Percentiles rank a stretch among this genome's conserved stretches.
phyloP scores from a whole-genome alignment of 2,329 filamentous ascomycete genomes.

The Apiospora pterosperma region DNA sequence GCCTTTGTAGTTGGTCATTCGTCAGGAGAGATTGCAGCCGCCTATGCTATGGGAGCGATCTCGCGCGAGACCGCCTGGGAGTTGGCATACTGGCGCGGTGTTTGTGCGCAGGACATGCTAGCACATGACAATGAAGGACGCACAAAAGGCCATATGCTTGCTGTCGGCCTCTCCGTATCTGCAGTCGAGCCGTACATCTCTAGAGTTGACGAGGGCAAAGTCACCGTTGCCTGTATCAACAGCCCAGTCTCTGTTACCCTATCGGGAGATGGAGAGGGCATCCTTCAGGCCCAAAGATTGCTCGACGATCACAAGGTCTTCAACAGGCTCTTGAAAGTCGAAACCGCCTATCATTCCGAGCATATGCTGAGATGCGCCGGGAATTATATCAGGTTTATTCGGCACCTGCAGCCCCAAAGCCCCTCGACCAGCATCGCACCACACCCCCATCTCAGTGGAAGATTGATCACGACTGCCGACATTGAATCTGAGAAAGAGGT shows the following conservation, averaged over 20 bases:
- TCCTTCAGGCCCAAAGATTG: constrained; percentile 11
- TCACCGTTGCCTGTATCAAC: constrained; percentile 19
- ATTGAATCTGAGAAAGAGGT: not conserved
- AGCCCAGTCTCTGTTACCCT: constrained; percentile 19
- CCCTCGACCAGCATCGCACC: constrained; percentile 8
- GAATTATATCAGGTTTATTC: constrained; percentile 20
- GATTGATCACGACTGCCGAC: constrained; percentile 5
- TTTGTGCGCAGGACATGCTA: constrained; percentile 11
- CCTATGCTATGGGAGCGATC: constrained; percentile 24
- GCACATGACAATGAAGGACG: not conserved
- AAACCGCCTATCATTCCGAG: constrained; percentile 26
- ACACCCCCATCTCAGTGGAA: constrained; percentile 13
- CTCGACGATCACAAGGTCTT: constrained; percentile 15
- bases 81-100: constrained; percentile 19
- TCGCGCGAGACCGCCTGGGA: constrained; percentile 20
- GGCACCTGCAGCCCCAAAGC: constrained; percentile 12
- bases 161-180: constrained; percentile 12
- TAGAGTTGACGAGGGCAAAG: constrained; percentile 5
- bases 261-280: constrained; percentile 17
- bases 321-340: constrained; percentile 14
- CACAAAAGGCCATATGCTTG: constrained; percentile 17
- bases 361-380: constrained; percentile 27
- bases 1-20: constrained; percentile 29
- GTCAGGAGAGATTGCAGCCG: constrained; percentile 32
- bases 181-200: constrained; percentile 13